These are phyloP conservation scores for Nannochloris sp. DNA, from an alignment of 139 green algal species.

Conservation along the genomic window DNA sequence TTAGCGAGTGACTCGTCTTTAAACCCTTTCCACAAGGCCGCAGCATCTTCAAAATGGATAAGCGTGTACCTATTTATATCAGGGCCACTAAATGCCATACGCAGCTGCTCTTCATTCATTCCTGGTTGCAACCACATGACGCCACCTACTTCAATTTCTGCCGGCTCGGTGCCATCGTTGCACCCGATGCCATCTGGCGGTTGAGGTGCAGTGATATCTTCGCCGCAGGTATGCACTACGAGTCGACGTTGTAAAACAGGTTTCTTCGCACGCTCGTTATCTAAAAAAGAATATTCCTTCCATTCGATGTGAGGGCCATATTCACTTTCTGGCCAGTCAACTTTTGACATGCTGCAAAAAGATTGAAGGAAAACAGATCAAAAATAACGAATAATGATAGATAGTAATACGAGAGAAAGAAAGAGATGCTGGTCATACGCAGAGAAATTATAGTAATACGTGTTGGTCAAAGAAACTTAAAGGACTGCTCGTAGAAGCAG, in stretches of 20 bases:
- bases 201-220: not conserved
- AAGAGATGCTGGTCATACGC: not conserved
- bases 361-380: too few species aligned
- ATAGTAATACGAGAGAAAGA: too few species aligned
- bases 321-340: not conserved
- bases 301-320: constrained; percentile 5
- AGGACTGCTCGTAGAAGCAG: not conserved
- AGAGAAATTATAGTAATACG: not conserved
- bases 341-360: not conserved
- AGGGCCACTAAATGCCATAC: not conserved
- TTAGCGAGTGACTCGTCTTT: constrained; percentile 37
- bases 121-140: not conserved
- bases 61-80: not conserved
- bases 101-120: not conserved
- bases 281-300: constrained; percentile 28
- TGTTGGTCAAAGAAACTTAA: not conserved
- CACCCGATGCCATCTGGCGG: not conserved
- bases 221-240: not conserved
- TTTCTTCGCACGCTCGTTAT: constrained; percentile 8
- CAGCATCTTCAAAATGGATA: not conserved
- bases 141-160: not conserved
- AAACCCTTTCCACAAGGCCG: constrained; percentile 33
- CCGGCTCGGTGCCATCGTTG: not conserved
- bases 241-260: not conserved
- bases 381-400: too few species aligned